These are phyloP conservation scores for Pleodorina starrii DNA, from an alignment of 139 green algal genomes.

Conservation along the genomic window DNA sequence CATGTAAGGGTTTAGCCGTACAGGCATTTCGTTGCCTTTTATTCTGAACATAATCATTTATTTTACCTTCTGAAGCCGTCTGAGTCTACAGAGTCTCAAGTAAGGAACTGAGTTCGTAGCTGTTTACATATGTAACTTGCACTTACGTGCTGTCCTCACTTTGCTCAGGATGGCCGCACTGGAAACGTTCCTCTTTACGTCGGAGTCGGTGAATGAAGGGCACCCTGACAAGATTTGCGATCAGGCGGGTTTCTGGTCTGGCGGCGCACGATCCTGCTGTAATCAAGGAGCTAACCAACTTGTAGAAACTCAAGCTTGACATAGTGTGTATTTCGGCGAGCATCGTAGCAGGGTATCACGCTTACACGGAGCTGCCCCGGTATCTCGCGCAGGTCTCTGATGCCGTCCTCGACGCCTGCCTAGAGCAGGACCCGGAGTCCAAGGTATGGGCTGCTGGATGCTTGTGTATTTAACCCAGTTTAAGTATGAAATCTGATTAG, in stretches of 20 bases:
- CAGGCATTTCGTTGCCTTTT: too few relatives aligned
- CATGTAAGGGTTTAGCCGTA: too few relatives aligned
- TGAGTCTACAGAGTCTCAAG: too few relatives aligned
- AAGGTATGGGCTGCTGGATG: conserved; percentile 76
- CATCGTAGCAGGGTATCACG: too few relatives aligned
- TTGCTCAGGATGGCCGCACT: conserved; percentile 50
- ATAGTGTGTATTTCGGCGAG: too few relatives aligned
- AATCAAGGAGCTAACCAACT: too few relatives aligned
- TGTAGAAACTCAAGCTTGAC: too few relatives aligned
- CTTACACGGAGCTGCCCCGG: too few relatives aligned
- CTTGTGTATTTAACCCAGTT: background rate
- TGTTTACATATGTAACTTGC: too few relatives aligned
- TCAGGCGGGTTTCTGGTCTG: conserved; percentile 66
- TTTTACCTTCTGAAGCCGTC: too few relatives aligned
- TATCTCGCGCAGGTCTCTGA: conserved; percentile 92
- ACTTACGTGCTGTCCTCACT: background rate
- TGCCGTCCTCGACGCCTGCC: conserved; percentile 97
- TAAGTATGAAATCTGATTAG: background rate
- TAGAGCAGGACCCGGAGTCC: conserved; percentile 95
- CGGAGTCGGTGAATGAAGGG: conserved; percentile 94
- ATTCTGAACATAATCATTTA: too few relatives aligned
- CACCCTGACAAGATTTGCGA: conserved; percentile 97
- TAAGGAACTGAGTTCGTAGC: too few relatives aligned
- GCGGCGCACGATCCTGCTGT: background rate
- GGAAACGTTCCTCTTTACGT: conserved; percentile 96